Conservation (phyloP, 2,329 filamentous ascomycete genomes). For the Fusarium torreyae region DNA sequence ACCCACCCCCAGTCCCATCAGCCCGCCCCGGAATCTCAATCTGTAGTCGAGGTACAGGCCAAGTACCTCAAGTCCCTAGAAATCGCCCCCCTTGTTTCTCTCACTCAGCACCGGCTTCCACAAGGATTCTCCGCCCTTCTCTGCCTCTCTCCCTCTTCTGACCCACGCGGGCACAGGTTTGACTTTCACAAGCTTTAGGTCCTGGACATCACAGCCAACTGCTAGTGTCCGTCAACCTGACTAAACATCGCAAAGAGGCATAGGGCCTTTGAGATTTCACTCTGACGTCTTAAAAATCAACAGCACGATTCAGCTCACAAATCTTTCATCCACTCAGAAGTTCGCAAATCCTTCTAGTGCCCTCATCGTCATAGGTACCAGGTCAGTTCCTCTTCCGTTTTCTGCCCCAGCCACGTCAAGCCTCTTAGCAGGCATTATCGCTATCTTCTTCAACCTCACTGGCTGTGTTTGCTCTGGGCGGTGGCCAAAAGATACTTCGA, state of each 20-base stretch:
- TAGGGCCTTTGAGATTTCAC: conserved; percentile 6
- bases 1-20: conserved; percentile 27
- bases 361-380: conserved; percentile 39
- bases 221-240: conserved; percentile 12
- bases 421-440: conserved; percentile 25
- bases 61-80: conserved; percentile 29
- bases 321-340: conserved; percentile 27
- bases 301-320: conserved; percentile 34
- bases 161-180: conserved; percentile 4
- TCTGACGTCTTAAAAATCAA: conserved; percentile 23
- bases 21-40: conserved; percentile 30
- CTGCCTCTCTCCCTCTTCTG: conserved; percentile 13
- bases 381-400: conserved; percentile 26
- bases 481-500: conserved; percentile 49
- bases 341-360: conserved; percentile 20
- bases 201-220: conserved; percentile 5
- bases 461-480: conserved; percentile 32
- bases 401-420: conserved; percentile 45
- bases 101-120: conserved; percentile 9
- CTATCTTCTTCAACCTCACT: conserved; percentile 37
- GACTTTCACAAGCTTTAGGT: conserved; percentile 22
- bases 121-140: conserved; percentile 36
- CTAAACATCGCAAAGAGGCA: conserved; percentile 6
- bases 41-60: conserved; percentile 19
- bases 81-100: conserved; percentile 19